phyloP scores from a whole-genome alignment of 2,329 filamentous ascomycete genomes.

The Fusarium nelsonii region DNA sequence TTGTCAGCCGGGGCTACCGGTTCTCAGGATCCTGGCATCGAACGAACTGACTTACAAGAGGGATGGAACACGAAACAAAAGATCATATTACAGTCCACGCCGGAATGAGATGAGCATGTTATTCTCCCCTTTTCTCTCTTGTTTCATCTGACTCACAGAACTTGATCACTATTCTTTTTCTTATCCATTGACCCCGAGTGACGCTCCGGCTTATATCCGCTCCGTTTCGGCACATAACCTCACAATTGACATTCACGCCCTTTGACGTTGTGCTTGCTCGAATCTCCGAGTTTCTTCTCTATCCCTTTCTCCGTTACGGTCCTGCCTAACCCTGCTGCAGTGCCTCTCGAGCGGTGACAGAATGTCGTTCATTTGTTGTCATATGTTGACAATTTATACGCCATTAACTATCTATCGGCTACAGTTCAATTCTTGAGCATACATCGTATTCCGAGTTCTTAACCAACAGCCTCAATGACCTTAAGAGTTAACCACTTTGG shows the following conservation, averaged over 20 bases:
- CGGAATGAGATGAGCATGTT: slow-evolving; percentile 25
- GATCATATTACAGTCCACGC: slow-evolving; percentile 21
- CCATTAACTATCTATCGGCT: background rate
- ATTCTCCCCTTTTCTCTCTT: background rate
- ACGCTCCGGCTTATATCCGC: slow-evolving; percentile 19
- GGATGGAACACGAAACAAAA: slow-evolving; percentile 33
- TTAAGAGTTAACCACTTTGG: background rate
- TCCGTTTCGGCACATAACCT: slow-evolving; percentile 30
- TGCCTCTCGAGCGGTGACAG: slow-evolving; percentile 5
- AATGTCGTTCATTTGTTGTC: background rate
- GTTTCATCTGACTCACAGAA: slow-evolving; percentile 26
- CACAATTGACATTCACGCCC: slow-evolving; percentile 45
- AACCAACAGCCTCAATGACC: slow-evolving; percentile 5
- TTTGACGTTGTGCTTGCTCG: slow-evolving; percentile 30
- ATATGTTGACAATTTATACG: background rate
- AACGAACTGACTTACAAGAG: slow-evolving; percentile 24
- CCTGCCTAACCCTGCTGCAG: background rate
- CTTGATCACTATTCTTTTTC: background rate
- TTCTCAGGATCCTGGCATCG: slow-evolving; percentile 21
- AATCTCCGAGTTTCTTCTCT: slow-evolving; percentile 16
- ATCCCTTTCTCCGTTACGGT: background rate
- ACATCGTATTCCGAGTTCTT: background rate
- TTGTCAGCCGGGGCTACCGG: slow-evolving; percentile 45
- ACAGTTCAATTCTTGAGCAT: background rate
- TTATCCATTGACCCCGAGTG: background rate